These are phyloP conservation scores for Eutypella sp. DNA, from an alignment of 2,329 filamentous ascomycete species.

Conservation along the genomic window DNA sequence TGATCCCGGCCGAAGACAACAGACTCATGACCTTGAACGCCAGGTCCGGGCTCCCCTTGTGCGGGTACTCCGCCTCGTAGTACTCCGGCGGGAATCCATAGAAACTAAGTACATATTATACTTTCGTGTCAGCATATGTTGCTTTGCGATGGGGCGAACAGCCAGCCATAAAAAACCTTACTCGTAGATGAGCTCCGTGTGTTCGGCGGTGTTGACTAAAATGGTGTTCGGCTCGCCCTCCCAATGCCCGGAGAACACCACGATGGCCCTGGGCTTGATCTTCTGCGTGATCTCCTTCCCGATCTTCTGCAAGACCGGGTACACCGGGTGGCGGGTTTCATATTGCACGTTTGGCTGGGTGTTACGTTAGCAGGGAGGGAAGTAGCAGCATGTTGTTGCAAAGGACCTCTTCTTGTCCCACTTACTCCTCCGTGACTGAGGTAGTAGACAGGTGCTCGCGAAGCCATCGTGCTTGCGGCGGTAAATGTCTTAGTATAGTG, in stretches of 20 bases:
- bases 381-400: background rate
- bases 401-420: background rate
- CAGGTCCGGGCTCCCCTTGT: constrained; percentile 55
- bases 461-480: constrained; percentile 16
- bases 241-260: constrained; percentile 78
- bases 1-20: constrained; percentile 53
- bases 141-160: background rate
- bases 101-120: constrained; percentile 43
- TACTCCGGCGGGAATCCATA: constrained; percentile 67
- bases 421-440: constrained; percentile 47
- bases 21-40: constrained; percentile 53
- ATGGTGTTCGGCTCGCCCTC: constrained; percentile 53
- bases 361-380: background rate
- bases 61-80: constrained; percentile 63
- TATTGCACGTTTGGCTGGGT: constrained; percentile 60
- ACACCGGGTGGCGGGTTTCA: constrained; percentile 63
- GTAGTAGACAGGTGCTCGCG: constrained; percentile 41
- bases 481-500: constrained; percentile 3
- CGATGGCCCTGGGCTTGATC: constrained; percentile 66
- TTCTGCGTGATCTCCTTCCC: constrained; percentile 65
- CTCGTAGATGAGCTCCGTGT: constrained; percentile 68
- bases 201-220: constrained; percentile 60
- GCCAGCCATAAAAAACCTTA: too few relatives aligned
- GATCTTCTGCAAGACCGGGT: constrained; percentile 57
- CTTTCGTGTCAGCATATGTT: constrained; percentile 5